These are phyloP conservation scores for Ophiocytium majus DNA, from an alignment of 352 stramenopile genomes.

Conservation along the genomic window DNA sequence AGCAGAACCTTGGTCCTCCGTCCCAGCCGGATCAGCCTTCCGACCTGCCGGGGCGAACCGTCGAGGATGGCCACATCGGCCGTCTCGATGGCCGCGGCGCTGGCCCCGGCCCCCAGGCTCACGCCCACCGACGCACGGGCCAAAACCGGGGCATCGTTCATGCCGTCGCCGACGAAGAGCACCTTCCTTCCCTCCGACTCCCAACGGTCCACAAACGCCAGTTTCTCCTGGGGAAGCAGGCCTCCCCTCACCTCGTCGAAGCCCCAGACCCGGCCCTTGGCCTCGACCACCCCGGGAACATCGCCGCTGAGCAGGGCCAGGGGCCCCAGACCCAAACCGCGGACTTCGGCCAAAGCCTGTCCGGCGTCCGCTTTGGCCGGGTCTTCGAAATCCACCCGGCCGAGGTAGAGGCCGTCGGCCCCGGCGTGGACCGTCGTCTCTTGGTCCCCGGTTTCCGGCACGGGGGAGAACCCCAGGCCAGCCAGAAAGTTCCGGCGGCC, in stretches of 20 bases:
- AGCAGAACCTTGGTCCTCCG: background rate
- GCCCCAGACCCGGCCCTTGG: background rate
- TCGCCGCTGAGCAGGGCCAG: background rate
- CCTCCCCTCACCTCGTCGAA: background rate
- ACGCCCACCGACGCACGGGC: constrained; percentile 93
- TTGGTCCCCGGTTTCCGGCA: no score
- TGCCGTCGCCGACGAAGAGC: constrained; percentile 93
- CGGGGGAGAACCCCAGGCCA: no score
- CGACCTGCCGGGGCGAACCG: background rate
- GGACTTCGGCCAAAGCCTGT: background rate
- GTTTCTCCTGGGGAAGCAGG: background rate
- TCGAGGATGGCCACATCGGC: constrained; percentile 77
- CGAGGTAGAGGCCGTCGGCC: background rate
- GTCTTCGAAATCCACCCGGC: background rate
- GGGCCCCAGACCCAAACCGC: background rate
- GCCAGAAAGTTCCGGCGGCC: background rate
- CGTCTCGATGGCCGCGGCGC: constrained; percentile 90
- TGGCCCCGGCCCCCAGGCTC: constrained; percentile 75
- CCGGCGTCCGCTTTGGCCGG: background rate
- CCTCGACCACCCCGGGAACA: background rate
- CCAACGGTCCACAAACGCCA: background rate
- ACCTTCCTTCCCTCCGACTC: constrained; percentile 60
- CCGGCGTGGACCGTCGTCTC: background rate
- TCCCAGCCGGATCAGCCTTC: background rate
- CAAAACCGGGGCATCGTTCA: constrained; percentile 96